Evolutionary conservation across 2,329 filamentous ascomycete genomes (phyloP).

Genomic region (Ceratocystis variospora): DNA sequence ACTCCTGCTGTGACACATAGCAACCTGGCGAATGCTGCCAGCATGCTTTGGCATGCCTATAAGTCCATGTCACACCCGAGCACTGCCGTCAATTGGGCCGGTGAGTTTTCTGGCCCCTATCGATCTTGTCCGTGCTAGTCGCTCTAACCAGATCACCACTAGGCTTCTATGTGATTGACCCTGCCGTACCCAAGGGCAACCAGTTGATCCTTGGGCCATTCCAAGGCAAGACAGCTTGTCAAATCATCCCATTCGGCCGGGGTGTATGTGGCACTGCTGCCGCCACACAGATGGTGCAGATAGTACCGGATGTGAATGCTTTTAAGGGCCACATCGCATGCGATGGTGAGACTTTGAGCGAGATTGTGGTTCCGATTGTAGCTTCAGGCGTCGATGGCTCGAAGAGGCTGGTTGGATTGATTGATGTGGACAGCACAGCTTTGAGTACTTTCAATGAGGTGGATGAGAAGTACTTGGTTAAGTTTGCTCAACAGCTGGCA

Average conservation of each 20-base stretch:
- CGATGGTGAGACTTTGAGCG: conserved; percentile 60
- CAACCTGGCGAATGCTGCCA: conserved; percentile 63
- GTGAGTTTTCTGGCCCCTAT: conserved; percentile 28
- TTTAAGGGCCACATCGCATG: conserved; percentile 77
- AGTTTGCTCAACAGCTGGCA: conserved; percentile 46
- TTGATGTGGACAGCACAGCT: conserved; percentile 65
- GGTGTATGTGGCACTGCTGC: conserved; percentile 68
- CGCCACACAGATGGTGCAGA: conserved; percentile 43
- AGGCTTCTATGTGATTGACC: conserved; percentile 63
- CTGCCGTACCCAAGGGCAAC: conserved; percentile 22
- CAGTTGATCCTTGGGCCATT: conserved; percentile 67
- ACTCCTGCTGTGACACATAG: conserved; percentile 28
- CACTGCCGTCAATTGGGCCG: conserved; percentile 62
- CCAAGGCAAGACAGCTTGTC: conserved; percentile 67
- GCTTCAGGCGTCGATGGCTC: conserved; percentile 24
- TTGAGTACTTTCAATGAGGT: conserved; percentile 53
- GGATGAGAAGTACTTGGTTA: conserved; percentile 52
- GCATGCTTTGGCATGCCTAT: conserved; percentile 67
- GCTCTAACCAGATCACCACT: neutral
- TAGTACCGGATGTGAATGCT: conserved; percentile 54
- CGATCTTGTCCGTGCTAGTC: neutral
- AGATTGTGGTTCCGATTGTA: conserved; percentile 67
- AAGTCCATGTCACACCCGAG: conserved; percentile 56
- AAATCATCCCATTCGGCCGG: conserved; percentile 57
- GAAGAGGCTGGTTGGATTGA: conserved; percentile 52